Conservation (phyloP, 495 filamentous ascomycete genomes). For the Penicillium subrubescens region DNA sequence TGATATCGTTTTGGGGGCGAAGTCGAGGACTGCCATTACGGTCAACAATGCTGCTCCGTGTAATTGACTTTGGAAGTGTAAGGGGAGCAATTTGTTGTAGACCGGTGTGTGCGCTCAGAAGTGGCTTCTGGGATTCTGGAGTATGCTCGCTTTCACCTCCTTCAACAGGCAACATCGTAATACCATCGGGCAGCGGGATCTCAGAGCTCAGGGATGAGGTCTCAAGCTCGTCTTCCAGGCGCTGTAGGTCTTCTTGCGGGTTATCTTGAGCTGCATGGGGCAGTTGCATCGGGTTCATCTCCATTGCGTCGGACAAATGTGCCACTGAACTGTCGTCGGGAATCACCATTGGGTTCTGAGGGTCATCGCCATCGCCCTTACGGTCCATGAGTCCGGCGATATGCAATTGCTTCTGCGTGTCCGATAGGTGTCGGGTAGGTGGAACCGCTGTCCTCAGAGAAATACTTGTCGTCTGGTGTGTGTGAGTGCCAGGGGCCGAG, state of each 20-base stretch:
- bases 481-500: neutral
- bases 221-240: neutral
- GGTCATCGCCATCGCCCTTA: neutral
- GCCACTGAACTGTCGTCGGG: neutral
- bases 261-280: neutral
- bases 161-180: neutral
- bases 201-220: slow-evolving; percentile 8
- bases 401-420: neutral
- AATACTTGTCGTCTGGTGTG: neutral
- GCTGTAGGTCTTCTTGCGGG: neutral
- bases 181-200: neutral
- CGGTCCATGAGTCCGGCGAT: neutral
- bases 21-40: slow-evolving; percentile 35
- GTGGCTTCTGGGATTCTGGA: slow-evolving; percentile 27
- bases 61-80: slow-evolving; percentile 3
- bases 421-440: neutral
- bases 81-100: neutral
- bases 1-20: neutral
- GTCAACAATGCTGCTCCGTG: slow-evolving; percentile 29
- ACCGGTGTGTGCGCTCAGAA: slow-evolving; percentile 13
- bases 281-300: neutral
- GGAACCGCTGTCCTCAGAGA: neutral
- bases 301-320: neutral
- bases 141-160: slow-evolving; percentile 6
- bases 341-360: neutral